Percentiles rank a stretch among this genome's conserved stretches.
phyloP scores from a whole-genome alignment of 257 asterid species.

The Ocimum tenuiflorum region DNA sequence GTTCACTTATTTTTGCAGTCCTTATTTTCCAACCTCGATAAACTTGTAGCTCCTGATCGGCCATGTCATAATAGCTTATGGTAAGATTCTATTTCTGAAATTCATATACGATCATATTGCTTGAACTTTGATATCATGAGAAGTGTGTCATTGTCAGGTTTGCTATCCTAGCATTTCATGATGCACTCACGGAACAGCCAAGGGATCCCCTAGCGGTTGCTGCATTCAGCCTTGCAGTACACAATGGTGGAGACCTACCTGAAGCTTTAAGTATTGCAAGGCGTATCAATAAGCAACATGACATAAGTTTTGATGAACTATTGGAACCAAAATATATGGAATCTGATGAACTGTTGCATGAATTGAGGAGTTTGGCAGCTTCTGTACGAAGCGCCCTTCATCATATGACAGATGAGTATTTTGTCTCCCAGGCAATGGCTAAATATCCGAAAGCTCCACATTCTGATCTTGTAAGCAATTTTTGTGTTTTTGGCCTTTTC shows the following conservation, averaged over 20 bases:
- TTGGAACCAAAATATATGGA: slow-evolving; percentile 36
- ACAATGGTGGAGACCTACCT: slow-evolving; percentile 66
- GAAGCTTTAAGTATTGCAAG: slow-evolving; percentile 65
- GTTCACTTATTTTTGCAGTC: slow-evolving; percentile 45
- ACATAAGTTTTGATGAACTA: slow-evolving; percentile 47
- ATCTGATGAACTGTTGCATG: slow-evolving; percentile 27
- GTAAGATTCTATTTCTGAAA: slow-evolving; percentile 33
- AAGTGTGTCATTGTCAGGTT: slow-evolving; percentile 45
- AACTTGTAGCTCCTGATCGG: slow-evolving; percentile 68
- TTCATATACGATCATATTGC: not conserved
- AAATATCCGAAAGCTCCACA: slow-evolving; percentile 75
- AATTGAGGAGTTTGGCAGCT: slow-evolving; percentile 50
- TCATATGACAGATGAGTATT: slow-evolving; percentile 54
- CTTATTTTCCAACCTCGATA: slow-evolving; percentile 71
- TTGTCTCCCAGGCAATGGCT: slow-evolving; percentile 80
- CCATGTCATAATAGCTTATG: slow-evolving; percentile 91
- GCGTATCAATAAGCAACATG: slow-evolving; percentile 50
- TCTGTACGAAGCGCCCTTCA: slow-evolving; percentile 46
- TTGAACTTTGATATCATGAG: slow-evolving; percentile 12
- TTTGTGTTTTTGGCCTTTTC: not conserved
- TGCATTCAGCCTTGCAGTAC: slow-evolving; percentile 65
- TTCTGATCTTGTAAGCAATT: slow-evolving; percentile 62
- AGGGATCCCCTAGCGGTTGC: slow-evolving; percentile 71
- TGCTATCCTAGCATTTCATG: slow-evolving; percentile 77
- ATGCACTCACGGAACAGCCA: slow-evolving; percentile 64